These are phyloP conservation scores for Colletotrichum trifolii DNA, from an alignment of 2,329 filamentous ascomycete species.

Conservation along the genomic window DNA sequence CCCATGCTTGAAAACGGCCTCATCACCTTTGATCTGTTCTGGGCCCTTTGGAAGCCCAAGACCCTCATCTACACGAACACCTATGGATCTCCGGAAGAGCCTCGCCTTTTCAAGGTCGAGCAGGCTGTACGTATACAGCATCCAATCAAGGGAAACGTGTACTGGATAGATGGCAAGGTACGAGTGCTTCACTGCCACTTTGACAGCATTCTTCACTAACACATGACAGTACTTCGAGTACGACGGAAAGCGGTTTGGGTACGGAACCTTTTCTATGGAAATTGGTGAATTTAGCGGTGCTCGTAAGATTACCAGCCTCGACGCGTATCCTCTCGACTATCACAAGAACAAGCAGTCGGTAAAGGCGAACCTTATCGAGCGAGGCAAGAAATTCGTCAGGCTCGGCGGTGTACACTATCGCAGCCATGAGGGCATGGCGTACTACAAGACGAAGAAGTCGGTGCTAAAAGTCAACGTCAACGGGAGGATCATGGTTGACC, in stretches of 20 bases:
- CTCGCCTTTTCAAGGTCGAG: slow-evolving; percentile 85
- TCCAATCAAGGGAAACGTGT: slow-evolving; percentile 79
- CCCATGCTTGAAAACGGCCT: slow-evolving; percentile 83
- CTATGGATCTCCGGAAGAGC: slow-evolving; percentile 80
- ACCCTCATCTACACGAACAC: slow-evolving; percentile 82
- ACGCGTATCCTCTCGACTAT: slow-evolving; percentile 82
- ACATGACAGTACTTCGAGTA: slow-evolving; percentile 79
- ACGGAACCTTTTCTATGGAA: slow-evolving; percentile 75
- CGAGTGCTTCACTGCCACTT: neutral
- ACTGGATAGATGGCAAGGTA: slow-evolving; percentile 76
- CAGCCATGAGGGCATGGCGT: slow-evolving; percentile 85
- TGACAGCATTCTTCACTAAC: neutral
- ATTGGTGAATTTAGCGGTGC: slow-evolving; percentile 82
- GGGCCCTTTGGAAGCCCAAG: slow-evolving; percentile 90
- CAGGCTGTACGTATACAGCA: slow-evolving; percentile 75
- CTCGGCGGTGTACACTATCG: slow-evolving; percentile 88
- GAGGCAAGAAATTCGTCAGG: slow-evolving; percentile 85
- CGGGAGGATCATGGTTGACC: slow-evolving; percentile 89
- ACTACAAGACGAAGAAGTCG: slow-evolving; percentile 81
- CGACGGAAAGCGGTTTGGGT: slow-evolving; percentile 87
- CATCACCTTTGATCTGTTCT: slow-evolving; percentile 89
- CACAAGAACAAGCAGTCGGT: slow-evolving; percentile 78
- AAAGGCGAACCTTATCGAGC: slow-evolving; percentile 75
- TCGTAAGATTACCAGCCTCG: slow-evolving; percentile 82
- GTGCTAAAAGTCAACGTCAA: slow-evolving; percentile 86